Evolutionary conservation across 1,284 basidiomycete genomes (phyloP), one percentile per base, ranked within the genome.

Genomic region (Cystobasidium pallidum): DNA sequence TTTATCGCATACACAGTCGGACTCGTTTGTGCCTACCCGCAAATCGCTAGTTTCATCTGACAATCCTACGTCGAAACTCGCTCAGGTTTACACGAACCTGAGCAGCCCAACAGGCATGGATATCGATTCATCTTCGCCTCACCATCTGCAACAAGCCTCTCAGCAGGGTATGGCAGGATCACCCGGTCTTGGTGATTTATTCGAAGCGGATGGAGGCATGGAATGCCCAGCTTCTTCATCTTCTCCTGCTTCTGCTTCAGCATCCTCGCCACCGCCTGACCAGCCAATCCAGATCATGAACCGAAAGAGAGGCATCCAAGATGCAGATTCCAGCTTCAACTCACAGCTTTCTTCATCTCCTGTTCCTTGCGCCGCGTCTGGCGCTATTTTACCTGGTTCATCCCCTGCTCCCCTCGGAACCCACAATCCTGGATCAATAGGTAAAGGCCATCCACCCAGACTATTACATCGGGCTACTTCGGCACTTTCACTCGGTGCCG

Each of bases 311-410:
- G 52, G 34, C 8, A 71, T 71, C 11, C 45, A 63, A 51, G 68
- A 71, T 55, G 54, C 68, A 19, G 68, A 71, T 43, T 63, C 68
- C 26, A 62, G 57, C 39, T 71, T 71, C 59, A 71, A 28, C 15
- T 57, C 49, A 32, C 45, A 52, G 26, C 47, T 66, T 30, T 66
- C 64, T 15, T 54, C 51, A 11, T 66, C 64, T 30, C 64, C 64
- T 54, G 51, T 54, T 11, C 49, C 49, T 39, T 57, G 30, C 13
- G 64, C 64, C 57, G 28, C 64, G 15, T 49, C 62, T 32, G 62
- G 62, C n/a, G 51, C 45, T 30, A 64, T 43, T 24, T 24, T 64
- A 15, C 47, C 45, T 32, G 24, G 17, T 17, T n/a, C 36, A 21
- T 32, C 59, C 19, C 4, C 59, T 41, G 32, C 43, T 34, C 13